Evolutionary conservation across 192 early-diverging fungal species (phyloP).

Genomic region (Radiomyces spectabilis): DNA sequence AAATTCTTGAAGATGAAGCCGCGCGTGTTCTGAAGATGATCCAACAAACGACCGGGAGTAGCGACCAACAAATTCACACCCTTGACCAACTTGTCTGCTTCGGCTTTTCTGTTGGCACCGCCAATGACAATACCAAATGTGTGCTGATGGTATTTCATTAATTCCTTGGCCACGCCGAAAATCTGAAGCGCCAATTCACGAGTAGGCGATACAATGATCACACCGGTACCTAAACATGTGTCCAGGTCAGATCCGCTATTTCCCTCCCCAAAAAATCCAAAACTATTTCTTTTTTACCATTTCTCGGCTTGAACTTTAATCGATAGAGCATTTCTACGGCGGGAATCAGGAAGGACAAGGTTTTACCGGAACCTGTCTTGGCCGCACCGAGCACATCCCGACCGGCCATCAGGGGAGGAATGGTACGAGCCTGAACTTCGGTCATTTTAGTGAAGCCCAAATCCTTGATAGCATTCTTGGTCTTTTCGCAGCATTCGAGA

Average conservation of each 20-base stretch:
- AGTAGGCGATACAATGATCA: conserved; percentile 94
- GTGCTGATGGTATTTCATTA: conserved; percentile 90
- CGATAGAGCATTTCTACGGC: conserved; percentile 85
- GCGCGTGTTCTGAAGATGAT: conserved; percentile 95
- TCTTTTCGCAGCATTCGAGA: conserved; percentile 73
- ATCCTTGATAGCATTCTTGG: conserved; percentile 76
- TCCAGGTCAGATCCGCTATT: background rate
- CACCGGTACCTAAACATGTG: conserved; percentile 64
- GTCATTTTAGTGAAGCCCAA: conserved; percentile 96
- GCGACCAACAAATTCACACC: conserved; percentile 96
- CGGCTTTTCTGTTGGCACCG: conserved; percentile 92
- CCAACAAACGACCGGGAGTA: conserved; percentile 93
- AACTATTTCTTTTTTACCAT: conserved; percentile 43
- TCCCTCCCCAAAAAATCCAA: no score
- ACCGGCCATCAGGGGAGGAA: conserved; percentile 92
- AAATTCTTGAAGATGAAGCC: conserved; percentile 93
- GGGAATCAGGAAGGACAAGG: conserved; percentile 94
- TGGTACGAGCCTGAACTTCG: conserved; percentile 92
- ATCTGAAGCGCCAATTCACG: conserved; percentile 98
- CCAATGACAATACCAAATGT: conserved; percentile 99
- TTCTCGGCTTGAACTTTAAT: conserved; percentile 94
- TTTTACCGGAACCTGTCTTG: conserved; percentile 97
- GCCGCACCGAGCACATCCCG: conserved; percentile 97
- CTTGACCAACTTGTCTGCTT: conserved; percentile 91
- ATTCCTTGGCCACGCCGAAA: conserved; percentile 95